Percentiles rank a stretch among this genome's conserved stretches.
phyloP scores from a whole-genome alignment of 2,329 filamentous ascomycete genomes.

The Aspergillus sp. region DNA sequence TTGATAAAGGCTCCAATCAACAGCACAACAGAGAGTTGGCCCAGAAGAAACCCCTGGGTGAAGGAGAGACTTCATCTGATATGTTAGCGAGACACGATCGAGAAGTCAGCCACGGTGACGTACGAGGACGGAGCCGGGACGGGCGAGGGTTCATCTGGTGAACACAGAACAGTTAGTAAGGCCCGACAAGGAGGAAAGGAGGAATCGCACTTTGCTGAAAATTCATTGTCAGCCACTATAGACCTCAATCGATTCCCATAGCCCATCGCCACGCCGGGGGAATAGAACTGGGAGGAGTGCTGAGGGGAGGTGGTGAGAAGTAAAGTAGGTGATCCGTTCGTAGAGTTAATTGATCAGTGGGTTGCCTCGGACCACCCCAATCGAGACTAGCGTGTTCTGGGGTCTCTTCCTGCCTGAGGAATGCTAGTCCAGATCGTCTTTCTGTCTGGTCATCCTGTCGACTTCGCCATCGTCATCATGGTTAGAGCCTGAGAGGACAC shows the following conservation, averaged over 20 bases:
- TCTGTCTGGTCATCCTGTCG: neutral
- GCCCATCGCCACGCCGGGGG: constrained; percentile 19
- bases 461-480: neutral
- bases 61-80: constrained; percentile 68
- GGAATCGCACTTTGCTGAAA: constrained; percentile 29
- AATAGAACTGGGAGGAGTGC: neutral
- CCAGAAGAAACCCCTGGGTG: constrained; percentile 87
- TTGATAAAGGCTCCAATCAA: constrained; percentile 95
- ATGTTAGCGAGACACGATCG: neutral
- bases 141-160: constrained; percentile 26
- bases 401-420: neutral
- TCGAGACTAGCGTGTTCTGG: neutral
- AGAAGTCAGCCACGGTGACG: constrained; percentile 14
- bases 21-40: constrained; percentile 87
- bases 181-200: neutral
- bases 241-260: constrained; percentile 18
- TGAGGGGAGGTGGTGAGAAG: neutral
- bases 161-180: constrained; percentile 14
- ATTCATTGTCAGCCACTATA: constrained; percentile 29
- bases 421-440: neutral
- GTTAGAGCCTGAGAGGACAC: neutral
- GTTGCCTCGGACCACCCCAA: neutral
- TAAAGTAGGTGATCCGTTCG: neutral
- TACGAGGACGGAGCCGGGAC: constrained; percentile 42
- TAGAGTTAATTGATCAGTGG: no score